Conservation (phyloP, 1,284 basidiomycete genomes). For the Fomes fomentarius region DNA sequence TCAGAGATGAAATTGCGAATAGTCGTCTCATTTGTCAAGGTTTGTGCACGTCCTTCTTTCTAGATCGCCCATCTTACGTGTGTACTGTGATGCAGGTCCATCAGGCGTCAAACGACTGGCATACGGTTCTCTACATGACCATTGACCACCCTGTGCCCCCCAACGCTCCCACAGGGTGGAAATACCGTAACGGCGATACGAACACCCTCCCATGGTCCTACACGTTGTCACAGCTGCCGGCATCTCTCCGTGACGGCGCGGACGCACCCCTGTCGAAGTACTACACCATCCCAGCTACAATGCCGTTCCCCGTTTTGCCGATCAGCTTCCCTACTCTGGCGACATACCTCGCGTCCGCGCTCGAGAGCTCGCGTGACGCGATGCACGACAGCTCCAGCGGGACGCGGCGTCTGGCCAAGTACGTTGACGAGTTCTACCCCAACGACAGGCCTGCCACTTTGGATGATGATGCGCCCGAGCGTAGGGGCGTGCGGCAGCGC, state of each 20-base stretch:
- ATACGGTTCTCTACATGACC: conserved; percentile 73
- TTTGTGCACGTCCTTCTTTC: conserved; percentile 29
- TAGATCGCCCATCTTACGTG: neutral
- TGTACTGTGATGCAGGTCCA: conserved; percentile 47
- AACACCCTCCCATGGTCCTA: conserved; percentile 73
- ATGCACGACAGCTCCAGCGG: conserved; percentile 59
- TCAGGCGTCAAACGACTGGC: conserved; percentile 62
- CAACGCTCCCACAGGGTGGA: conserved; percentile 44
- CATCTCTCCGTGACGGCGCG: conserved; percentile 61
- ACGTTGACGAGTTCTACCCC: conserved; percentile 65
- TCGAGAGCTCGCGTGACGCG: conserved; percentile 67
- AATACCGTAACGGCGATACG: conserved; percentile 60
- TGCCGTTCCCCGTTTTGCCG: conserved; percentile 70
- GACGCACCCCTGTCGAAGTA: conserved; percentile 67
- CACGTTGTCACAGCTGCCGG: conserved; percentile 56
- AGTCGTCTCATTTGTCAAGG: conserved; percentile 77
- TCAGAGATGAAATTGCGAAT: conserved; percentile 64
- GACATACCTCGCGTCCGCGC: conserved; percentile 69
- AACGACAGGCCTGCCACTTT: conserved; percentile 36
- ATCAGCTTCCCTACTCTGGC: conserved; percentile 75
- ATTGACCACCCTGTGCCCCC: conserved; percentile 66
- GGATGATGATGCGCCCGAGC: conserved; percentile 41
- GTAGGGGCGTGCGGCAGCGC: conserved; percentile 45
- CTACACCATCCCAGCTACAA: conserved; percentile 69
- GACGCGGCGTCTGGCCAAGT: conserved; percentile 67